Evolutionary conservation across 306 rosid genomes (phyloP).

Genomic region (Medicago truncatula): DNA sequence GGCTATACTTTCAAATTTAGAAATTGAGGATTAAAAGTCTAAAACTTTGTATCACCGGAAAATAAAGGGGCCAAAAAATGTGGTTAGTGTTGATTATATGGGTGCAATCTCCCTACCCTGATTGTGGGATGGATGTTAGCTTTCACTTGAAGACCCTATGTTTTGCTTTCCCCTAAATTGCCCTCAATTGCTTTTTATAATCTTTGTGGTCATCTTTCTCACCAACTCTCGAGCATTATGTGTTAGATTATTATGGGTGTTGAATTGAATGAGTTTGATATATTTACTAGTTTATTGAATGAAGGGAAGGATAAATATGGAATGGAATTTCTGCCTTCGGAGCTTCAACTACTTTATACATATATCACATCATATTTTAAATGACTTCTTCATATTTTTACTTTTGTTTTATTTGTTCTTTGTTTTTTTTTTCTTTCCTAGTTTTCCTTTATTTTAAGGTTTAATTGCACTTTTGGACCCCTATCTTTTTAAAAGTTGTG

Average conservation of each 20-base stretch:
- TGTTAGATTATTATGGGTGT: slow-evolving; percentile 33
- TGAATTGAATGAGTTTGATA: slow-evolving; percentile 44
- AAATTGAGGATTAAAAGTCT: background rate
- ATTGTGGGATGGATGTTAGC: slow-evolving; percentile 51
- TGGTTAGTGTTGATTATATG: slow-evolving; percentile 43
- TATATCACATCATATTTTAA: slow-evolving; percentile 23
- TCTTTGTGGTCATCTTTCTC: slow-evolving; percentile 61
- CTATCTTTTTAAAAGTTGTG: too few species aligned
- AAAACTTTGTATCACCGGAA: background rate
- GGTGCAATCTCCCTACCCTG: slow-evolving; percentile 39
- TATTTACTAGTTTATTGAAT: slow-evolving; percentile 32
- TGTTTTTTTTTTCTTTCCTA: too few species aligned
- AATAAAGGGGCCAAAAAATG: background rate
- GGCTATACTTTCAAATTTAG: background rate
- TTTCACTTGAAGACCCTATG: slow-evolving; percentile 49
- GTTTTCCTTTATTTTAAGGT: too few species aligned
- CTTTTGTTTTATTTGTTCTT: background rate
- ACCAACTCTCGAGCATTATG: slow-evolving; percentile 33
- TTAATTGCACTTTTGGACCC: too few species aligned
- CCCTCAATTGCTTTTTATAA: slow-evolving; percentile 65
- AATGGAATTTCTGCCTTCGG: slow-evolving; percentile 28
- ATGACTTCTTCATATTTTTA: slow-evolving; percentile 31
- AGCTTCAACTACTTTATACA: slow-evolving; percentile 31
- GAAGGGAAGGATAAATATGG: slow-evolving; percentile 37
- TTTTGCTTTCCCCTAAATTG: slow-evolving; percentile 52